Base-by-base conservation (phyloP, 345 rosid genomes). In the Eucalyptus erythrocorys region DNA sequence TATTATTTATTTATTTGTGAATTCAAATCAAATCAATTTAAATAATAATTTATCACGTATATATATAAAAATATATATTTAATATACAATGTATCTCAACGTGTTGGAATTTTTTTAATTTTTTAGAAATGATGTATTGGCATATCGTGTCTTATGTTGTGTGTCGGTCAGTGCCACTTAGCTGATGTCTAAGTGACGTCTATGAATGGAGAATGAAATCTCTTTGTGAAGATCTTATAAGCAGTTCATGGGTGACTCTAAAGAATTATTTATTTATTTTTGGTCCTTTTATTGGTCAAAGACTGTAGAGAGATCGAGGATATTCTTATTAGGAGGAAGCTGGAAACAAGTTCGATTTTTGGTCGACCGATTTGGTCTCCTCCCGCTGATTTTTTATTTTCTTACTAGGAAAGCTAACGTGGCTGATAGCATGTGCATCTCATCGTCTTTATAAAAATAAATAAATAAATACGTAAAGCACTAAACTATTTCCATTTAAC, bases 41-140 rank as follows among this genome's bases (percentile, higher is more conserved):
- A 51, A 51, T 51, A 51, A 19, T 51, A 19, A 51, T 0, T 21
- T 21, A 51, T 21, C 26, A 21, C 19, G 4, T 19, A 51, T 19
- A 51, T 51, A 19, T 51, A 51, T 43, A 0, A 17, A 17, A 3
- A 51, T 19, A 51, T 1, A 3, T 0, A 21, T 51, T 51, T 51
- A 51, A 51, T 51, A 51, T 0, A 51, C 0, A 51, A 19, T 0
- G 2, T 51, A 5, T 51, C 0, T 0, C 0, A 21, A 51, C 0
- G 0, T 3, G 0, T 51, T 21, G 0, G 1, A 51, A 21, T 51
- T 51, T 0, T 0, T 51, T 51, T 0, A 51, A 21, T 19, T 51
- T 51, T 0, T 7, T 0, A 21, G 0, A 51, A 51, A 51, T 51
- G 0, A 51, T 5, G 5, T 51, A 0, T 8, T 0, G 26, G 0